These are phyloP conservation scores for Alternaria metachromatica DNA, from an alignment of 2,329 filamentous ascomycete species.

Conservation along the genomic window DNA sequence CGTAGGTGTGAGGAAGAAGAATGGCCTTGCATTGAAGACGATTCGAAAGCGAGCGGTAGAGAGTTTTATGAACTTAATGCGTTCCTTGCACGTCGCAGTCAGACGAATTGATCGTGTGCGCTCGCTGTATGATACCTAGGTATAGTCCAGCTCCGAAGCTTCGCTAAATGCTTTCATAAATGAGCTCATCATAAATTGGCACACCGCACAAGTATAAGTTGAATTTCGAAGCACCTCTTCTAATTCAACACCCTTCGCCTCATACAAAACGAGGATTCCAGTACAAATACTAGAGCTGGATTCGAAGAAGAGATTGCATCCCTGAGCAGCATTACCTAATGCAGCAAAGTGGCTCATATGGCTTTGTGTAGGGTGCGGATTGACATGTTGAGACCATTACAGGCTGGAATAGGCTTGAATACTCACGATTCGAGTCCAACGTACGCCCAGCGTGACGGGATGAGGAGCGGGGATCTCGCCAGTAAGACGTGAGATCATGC, in stretches of 20 bases:
- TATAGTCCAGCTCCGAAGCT: not conserved
- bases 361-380: not conserved
- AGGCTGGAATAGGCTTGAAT: not conserved
- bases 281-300: not conserved
- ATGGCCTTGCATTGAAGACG: not conserved
- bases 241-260: not conserved
- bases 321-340: not conserved
- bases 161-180: not conserved
- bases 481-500: not conserved
- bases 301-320: not conserved
- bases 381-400: not conserved
- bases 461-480: not conserved
- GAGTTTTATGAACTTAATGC: not conserved
- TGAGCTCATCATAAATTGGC: not conserved
- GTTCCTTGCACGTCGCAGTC: not conserved
- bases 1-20: not conserved
- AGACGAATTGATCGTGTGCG: not conserved
- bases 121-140: not conserved
- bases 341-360: not conserved
- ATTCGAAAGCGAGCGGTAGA: not conserved
- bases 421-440: not conserved
- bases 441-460: not conserved
- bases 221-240: not conserved
- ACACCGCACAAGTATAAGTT: not conserved
- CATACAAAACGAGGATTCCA: not conserved